phyloP scores from a whole-genome alignment of 768 basidiomycete genomes.

The Mycena kentingensis region DNA sequence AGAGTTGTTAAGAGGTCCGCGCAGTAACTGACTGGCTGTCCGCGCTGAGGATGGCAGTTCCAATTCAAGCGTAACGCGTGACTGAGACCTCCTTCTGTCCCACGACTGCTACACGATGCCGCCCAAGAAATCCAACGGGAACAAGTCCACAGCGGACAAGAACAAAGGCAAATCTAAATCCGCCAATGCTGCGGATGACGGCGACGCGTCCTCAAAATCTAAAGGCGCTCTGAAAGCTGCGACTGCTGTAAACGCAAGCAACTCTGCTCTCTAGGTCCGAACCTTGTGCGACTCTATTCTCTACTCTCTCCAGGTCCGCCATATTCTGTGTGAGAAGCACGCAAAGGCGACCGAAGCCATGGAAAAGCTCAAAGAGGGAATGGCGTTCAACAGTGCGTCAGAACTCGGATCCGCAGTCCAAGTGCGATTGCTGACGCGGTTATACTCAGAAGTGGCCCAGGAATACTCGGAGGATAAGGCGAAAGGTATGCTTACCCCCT shows the following conservation, averaged over 20 bases:
- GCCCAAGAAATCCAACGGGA: background rate
- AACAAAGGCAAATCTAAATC: background rate
- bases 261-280: background rate
- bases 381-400: conserved; percentile 65
- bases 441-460: conserved; percentile 62
- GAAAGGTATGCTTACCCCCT: conserved; percentile 52
- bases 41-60: too few species aligned
- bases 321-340: conserved; percentile 88
- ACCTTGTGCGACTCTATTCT: background rate
- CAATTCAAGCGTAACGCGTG: too few species aligned
- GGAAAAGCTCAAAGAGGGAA: conserved; percentile 79
- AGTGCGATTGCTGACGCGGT: background rate
- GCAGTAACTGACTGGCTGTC: too few species aligned
- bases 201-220: conserved; percentile 33
- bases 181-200: background rate
- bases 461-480: conserved; percentile 93
- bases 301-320: conserved; percentile 53
- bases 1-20: too few species aligned
- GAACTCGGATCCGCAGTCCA: background rate
- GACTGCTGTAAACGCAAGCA: conserved; percentile 62
- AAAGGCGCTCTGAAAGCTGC: conserved; percentile 74
- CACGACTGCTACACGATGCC: too few species aligned
- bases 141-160: background rate
- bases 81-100: too few species aligned
- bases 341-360: conserved; percentile 78